Conservation (phyloP, 2,329 filamentous ascomycete species). For the Claviceps lovelessii region DNA sequence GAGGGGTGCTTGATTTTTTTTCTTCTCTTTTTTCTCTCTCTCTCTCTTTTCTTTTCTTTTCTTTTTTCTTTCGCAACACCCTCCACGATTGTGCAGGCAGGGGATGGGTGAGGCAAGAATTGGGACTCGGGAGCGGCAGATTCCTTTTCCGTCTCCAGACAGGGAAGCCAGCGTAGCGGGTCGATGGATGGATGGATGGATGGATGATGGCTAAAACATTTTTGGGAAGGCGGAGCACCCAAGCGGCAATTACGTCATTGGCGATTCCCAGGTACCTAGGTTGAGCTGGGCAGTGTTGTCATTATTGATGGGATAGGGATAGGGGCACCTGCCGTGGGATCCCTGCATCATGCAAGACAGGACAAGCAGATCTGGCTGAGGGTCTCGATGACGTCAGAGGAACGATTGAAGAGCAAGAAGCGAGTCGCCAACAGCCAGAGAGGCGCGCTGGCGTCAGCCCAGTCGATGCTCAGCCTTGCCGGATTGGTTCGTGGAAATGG, state of each 20-base stretch:
- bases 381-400: constrained; percentile 12
- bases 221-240: background rate
- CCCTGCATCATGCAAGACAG: background rate
- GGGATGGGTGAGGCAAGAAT: background rate
- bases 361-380: constrained; percentile 5
- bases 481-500: background rate
- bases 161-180: background rate
- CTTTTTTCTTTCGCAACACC: background rate
- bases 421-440: background rate
- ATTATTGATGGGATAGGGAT: background rate
- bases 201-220: too few species aligned
- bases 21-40: too few species aligned
- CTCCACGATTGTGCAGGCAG: background rate
- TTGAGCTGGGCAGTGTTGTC: background rate
- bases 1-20: background rate
- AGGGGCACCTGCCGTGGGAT: background rate
- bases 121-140: background rate
- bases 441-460: background rate
- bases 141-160: background rate
- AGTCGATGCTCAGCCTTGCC: background rate
- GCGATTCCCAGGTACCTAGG: too few species aligned
- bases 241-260: background rate
- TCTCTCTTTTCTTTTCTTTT: too few species aligned
- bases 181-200: background rate
- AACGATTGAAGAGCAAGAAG: background rate